Evolutionary conservation across 2,329 filamentous ascomycete species (phyloP), one percentile per base, ranked within the genome.

Genomic region (Arthrobotrys iridis): DNA sequence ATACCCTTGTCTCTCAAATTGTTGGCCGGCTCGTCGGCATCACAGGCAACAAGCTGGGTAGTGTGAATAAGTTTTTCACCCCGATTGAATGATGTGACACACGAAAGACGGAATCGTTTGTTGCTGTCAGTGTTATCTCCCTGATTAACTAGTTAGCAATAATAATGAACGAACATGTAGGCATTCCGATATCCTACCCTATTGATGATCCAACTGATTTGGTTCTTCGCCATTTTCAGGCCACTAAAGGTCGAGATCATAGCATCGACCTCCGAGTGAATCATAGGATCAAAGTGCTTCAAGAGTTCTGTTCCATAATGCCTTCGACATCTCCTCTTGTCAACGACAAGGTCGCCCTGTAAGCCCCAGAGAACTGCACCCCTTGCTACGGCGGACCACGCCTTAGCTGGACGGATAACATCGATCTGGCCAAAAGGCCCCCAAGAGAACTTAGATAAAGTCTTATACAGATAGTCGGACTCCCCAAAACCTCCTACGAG

Each of bases 221-320:
- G 72, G 33, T 76, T 76, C 35, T 70, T 68, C 4, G 72, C 72
- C 72, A 76, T 76, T 24, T 76, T 76, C 13, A 76, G n/a, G 3
- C 72, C 72, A 28, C 64, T 76, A 22, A 76, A 76, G 3, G 72
- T 76, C n/a, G 72, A 76, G n/a, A 70, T 70, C 72, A 76, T 76
- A 6, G 72, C 72, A 45, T 76, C 72, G 13, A 76, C 57, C 30
- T 76, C 72, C 1, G 63, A 68, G 33, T 76, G 72, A 10, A 76
- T 55, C 41, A 64, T 52, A 26, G 72, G 72, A 28, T 76, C 72
- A 35, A 76, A 76, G 41, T 76, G 72, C 30, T 76, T 76, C 5
- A 76, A 52, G 6, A 76, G 64, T 13, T 76, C 72, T 7, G 72
- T 76, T 59, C 72, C 72, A 13, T 76, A 76, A 43, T 76, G 72